Evolutionary conservation across 345 rosid genomes (phyloP), one percentile per base, ranked within the genome.

Genomic region (Aethionema arabicum): DNA sequence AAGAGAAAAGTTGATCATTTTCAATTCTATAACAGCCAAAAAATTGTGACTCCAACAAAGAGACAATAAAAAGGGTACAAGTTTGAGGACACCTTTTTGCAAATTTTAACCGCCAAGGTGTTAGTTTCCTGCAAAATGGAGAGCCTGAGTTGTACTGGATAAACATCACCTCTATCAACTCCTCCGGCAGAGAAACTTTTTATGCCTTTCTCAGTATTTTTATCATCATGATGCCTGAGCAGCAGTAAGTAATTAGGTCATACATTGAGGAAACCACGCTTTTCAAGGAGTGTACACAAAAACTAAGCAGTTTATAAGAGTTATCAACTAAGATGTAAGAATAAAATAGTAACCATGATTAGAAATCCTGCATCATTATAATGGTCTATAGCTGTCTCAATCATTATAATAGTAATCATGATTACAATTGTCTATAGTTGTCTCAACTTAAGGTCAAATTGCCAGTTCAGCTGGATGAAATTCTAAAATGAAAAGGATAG

Each of bases 131-230:
- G 76, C 67, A 74, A 65, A 65, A 86, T 65, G 72, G 92, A 79
- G 64, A 93, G 85, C 76, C 96, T 90, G 50, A 93, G 85, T 60
- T 85, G 87, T 52, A 93, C 79, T 29, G 97, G 96, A 78, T 90
- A 93, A 53, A 90, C 99, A 80, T 90, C 97, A 9, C 85, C 83
- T 81, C 86, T 82, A 74, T 90, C 96, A 79, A 85, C 95, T 76
- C 86, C 95, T 33, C 92, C 86, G 67, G 87, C 84, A 5, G 82
- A 78, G 73, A 85, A 84, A 72, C 77, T 77, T 79, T 77, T 87
- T n/a, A 84, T 75, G 50, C 75, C 71, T 87, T 77, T 90, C 56
- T 79, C 65, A 32, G 81, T 77, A 78, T 69, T 78, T 77, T 84
- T 93, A 62, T 88, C 74, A 68, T 87, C 80, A 44, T 81, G 90